These are phyloP conservation scores for Rhodotorula mucilaginosa DNA, from an alignment of 1,284 basidiomycete genomes.

Conservation along the genomic window DNA sequence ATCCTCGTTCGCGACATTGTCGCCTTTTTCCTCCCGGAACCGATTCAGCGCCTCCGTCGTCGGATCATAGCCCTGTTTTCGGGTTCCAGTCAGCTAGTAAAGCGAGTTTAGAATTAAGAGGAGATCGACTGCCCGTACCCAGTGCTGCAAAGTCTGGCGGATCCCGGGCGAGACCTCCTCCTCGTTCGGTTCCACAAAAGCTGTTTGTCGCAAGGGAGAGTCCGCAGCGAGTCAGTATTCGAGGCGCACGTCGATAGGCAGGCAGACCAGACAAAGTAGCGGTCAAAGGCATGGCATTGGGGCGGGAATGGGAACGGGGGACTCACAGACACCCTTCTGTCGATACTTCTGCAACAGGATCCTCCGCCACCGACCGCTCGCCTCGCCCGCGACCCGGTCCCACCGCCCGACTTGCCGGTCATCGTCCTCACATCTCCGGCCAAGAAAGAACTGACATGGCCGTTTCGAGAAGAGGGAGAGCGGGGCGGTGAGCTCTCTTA, in stretches of 20 bases:
- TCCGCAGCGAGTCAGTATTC: too few species aligned
- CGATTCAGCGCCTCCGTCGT: conserved; percentile 26
- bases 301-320: too few species aligned
- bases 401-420: conserved; percentile 29
- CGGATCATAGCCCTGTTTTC: conserved; percentile 27
- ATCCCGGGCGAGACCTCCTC: conserved; percentile 31
- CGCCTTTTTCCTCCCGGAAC: conserved; percentile 34
- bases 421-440: conserved; percentile 25
- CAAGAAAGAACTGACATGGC: conserved; percentile 11
- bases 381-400: conserved; percentile 26
- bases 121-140: not conserved
- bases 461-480: not conserved
- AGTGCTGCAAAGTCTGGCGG: conserved; percentile 34
- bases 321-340: conserved; percentile 10
- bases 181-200: conserved; percentile 26
- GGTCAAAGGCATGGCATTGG: too few species aligned
- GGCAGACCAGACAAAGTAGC: too few species aligned
- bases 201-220: not conserved
- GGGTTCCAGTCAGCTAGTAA: too few species aligned
- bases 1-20: conserved; percentile 29
- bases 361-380: conserved; percentile 27
- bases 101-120: not conserved
- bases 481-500: too few species aligned
- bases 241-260: too few species aligned
- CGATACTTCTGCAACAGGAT: conserved; percentile 30